phyloP scores from a whole-genome alignment of 495 filamentous ascomycete genomes.

The Tuber umbilicatum region DNA sequence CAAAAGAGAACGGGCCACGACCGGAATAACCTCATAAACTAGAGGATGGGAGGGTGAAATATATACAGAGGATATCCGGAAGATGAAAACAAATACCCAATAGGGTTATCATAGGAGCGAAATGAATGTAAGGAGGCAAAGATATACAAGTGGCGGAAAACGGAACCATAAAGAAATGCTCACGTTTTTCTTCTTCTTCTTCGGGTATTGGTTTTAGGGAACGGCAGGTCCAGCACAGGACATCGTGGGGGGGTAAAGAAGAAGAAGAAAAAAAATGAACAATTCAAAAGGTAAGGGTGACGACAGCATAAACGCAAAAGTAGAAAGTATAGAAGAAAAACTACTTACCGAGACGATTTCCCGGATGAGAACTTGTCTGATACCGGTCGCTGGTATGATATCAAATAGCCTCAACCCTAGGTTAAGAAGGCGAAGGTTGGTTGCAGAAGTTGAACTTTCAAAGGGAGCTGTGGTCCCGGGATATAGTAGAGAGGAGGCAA shows the following conservation, averaged over 20 bases:
- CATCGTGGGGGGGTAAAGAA: background rate
- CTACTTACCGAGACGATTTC: background rate
- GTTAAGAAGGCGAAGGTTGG: background rate
- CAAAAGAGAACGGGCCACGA: background rate
- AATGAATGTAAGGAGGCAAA: slow-evolving; percentile 2
- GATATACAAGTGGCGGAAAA: background rate
- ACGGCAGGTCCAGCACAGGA: background rate
- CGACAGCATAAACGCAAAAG: background rate
- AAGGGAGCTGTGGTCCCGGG: background rate
- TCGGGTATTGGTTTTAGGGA: background rate
- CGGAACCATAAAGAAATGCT: background rate
- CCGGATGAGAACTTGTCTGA: background rate
- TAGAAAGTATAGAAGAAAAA: background rate
- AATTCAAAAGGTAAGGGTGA: background rate
- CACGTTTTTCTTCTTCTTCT: background rate
- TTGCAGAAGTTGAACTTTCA: background rate
- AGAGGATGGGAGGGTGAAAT: background rate
- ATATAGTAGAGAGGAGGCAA: background rate
- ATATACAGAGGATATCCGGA: background rate
- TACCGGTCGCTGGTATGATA: background rate
- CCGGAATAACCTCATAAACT: background rate
- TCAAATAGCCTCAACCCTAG: background rate
- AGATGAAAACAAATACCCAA: background rate
- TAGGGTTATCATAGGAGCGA: background rate
- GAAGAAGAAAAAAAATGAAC: background rate